phyloP scores from a whole-genome alignment of 108 stramenopile genomes.

The Pseudonitzschia multistriata region DNA sequence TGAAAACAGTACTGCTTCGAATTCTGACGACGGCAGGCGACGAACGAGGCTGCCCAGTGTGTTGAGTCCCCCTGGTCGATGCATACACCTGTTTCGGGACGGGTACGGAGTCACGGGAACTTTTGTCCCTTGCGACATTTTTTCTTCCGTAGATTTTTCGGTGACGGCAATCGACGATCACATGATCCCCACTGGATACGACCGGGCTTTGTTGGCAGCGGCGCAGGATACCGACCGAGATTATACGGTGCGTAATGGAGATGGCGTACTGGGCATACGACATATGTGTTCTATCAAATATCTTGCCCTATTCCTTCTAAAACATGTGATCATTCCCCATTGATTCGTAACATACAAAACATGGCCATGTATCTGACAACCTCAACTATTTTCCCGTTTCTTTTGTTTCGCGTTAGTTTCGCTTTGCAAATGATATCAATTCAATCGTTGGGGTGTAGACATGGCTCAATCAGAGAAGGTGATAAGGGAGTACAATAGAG shows the following conservation, averaged over 20 bases:
- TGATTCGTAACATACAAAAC: neutral
- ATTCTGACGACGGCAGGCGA: too few species aligned
- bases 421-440: slow-evolving; percentile 1
- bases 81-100: slow-evolving; percentile 83
- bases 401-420: slow-evolving; percentile 9
- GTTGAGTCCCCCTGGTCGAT: slow-evolving; percentile 59
- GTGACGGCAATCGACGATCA: slow-evolving; percentile 80
- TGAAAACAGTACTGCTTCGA: slow-evolving; percentile 11
- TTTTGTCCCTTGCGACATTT: slow-evolving; percentile 67
- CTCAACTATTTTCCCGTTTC: neutral
- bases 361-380: too few species aligned
- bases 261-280: too few species aligned
- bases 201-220: slow-evolving; percentile 21
- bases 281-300: too few species aligned
- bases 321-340: too few species aligned
- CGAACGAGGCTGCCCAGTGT: slow-evolving; percentile 20
- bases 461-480: too few species aligned
- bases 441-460: neutral
- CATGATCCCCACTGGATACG: slow-evolving; percentile 67
- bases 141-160: slow-evolving; percentile 60
- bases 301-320: too few species aligned
- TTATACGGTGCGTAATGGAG: neutral
- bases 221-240: slow-evolving; percentile 10
- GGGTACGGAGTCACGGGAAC: slow-evolving; percentile 61
- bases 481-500: too few species aligned